Base-by-base conservation (phyloP, 768 basidiomycete species). In the Rhodotorula paludigena region DNA sequence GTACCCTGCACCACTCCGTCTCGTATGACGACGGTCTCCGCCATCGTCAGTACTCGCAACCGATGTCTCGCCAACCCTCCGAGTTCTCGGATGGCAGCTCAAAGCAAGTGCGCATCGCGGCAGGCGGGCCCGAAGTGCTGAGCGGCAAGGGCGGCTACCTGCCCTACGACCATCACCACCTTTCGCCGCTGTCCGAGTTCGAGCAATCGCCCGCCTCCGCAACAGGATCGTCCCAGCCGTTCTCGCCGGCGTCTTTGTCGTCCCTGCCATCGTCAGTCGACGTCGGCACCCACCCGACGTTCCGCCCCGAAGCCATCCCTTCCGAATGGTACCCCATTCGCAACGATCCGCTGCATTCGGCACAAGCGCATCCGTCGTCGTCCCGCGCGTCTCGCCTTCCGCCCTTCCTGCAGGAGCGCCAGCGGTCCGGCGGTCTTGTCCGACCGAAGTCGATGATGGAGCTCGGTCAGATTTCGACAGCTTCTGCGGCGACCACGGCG, bases 381-480 rank as follows among this genome's bases (percentile, higher is more conserved):
- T 41, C 51, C 10, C 61, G 61, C 20, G 38, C 66, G 3, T 72
- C 71, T 11, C 71, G 71, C 21, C 60, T 72, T 0, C 71, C 71
- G 0, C 66, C 71, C 10, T 72, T 72, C 60, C 60, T 72, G 28
- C 66, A 52, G 28, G 71, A 72, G 16, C 61, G 70, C 0, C 57
- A 48, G 35, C 65, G 41, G 18, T 28, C 23, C 16, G 49, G 38
- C 16, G 44, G 41, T 4, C 72, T 71, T 20, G 60, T 66, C 0
- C 56, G 74, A 8, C 74, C 74, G 1, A 59, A 66, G 44, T 73
- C 71, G 42, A 74, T 74, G 74, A 52, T 74, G 36, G 74, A 74
- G 53, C 69, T 74, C 39, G 54, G 63, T 2, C 60, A 70, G 62
- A 25, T 18, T 39, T 33, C 38, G 6, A 9, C 30, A 9, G 21